These are phyloP conservation scores for Oidiodendron maius DNA, from an alignment of 495 filamentous ascomycete genomes.

Conservation along the genomic window DNA sequence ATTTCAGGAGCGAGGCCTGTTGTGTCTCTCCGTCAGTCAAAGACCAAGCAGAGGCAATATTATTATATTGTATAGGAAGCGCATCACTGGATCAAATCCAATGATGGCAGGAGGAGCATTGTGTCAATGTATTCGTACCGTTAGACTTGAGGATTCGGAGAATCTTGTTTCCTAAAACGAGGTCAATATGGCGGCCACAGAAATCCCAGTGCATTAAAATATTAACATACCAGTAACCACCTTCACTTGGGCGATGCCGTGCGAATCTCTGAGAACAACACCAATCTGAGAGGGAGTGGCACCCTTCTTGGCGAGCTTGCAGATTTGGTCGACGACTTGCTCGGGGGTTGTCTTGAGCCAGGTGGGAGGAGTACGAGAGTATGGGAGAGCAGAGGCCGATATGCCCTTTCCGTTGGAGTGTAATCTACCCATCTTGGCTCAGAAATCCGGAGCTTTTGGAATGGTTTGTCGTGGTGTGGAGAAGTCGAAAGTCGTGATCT, in stretches of 20 bases:
- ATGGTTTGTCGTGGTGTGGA: neutral
- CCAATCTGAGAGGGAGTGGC: constrained; percentile 97
- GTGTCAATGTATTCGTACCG: constrained; percentile 56
- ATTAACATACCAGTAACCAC: constrained; percentile 81
- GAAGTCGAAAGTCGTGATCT: constrained; percentile 14
- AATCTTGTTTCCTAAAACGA: constrained; percentile 85
- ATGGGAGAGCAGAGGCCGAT: constrained; percentile 86
- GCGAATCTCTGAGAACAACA: constrained; percentile 93
- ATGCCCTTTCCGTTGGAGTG: constrained; percentile 99
- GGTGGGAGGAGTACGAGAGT: constrained; percentile 83
- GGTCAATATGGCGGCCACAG: constrained; percentile 1
- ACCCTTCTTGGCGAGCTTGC: constrained; percentile 96
- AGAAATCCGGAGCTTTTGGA: too few species aligned
- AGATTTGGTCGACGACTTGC: constrained; percentile 85
- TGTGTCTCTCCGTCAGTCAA: constrained; percentile 30
- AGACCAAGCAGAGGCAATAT: constrained; percentile 88
- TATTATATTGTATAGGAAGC: constrained; percentile 10
- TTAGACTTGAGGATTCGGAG: constrained; percentile 94
- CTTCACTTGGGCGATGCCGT: constrained; percentile 96
- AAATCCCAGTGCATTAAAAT: neutral
- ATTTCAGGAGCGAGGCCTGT: constrained; percentile 94
- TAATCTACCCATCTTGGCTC: constrained; percentile 86
- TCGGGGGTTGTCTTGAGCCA: constrained; percentile 85
- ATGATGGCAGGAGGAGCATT: constrained; percentile 5
- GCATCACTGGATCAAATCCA: constrained; percentile 5